These are phyloP conservation scores for Sphaerulina musiva DNA, from an alignment of 2,329 filamentous ascomycete genomes.

Conservation along the genomic window DNA sequence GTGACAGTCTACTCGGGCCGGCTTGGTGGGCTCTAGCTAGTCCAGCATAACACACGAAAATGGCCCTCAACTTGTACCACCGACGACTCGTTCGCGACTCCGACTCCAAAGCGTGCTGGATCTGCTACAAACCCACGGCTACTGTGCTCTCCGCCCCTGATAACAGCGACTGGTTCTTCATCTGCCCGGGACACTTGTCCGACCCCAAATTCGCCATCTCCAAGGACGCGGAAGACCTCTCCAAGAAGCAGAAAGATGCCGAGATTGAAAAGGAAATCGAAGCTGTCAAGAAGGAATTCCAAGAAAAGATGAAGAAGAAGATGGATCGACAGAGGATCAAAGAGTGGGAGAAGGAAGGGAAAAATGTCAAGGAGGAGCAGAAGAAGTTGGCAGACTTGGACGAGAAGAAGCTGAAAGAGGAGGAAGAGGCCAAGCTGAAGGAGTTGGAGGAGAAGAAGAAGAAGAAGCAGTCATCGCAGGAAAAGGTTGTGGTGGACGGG, in stretches of 20 bases:
- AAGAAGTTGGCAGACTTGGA: conserved; percentile 62
- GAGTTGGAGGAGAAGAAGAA: conserved; percentile 37
- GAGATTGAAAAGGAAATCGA: conserved; percentile 46
- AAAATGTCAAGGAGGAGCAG: conserved; percentile 60
- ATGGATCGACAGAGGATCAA: conserved; percentile 37
- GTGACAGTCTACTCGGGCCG: not conserved
- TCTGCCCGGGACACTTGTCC: conserved; percentile 75
- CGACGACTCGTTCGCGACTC: conserved; percentile 80
- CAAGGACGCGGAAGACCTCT: conserved; percentile 58
- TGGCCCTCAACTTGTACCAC: conserved; percentile 66
- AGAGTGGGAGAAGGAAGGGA: conserved; percentile 49
- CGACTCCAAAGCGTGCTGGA: conserved; percentile 75
- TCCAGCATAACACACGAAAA: not conserved
- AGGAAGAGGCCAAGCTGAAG: conserved; percentile 40
- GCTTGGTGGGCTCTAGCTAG: too few species aligned
- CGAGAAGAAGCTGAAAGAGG: conserved; percentile 39
- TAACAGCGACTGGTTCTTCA: conserved; percentile 83
- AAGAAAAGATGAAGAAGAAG: conserved; percentile 43
- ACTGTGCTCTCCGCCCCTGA: conserved; percentile 85
- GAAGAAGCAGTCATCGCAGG: conserved; percentile 40
- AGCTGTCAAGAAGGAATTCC: conserved; percentile 45
- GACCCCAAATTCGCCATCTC: conserved; percentile 72
- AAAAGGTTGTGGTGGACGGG: conserved; percentile 58
- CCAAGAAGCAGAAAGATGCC: conserved; percentile 50
- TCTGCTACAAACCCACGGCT: conserved; percentile 83